Evolutionary conservation across 495 filamentous ascomycete species (phyloP), one percentile per base, ranked within the genome.

Genomic region (Hypomontagnella monticulosa): DNA sequence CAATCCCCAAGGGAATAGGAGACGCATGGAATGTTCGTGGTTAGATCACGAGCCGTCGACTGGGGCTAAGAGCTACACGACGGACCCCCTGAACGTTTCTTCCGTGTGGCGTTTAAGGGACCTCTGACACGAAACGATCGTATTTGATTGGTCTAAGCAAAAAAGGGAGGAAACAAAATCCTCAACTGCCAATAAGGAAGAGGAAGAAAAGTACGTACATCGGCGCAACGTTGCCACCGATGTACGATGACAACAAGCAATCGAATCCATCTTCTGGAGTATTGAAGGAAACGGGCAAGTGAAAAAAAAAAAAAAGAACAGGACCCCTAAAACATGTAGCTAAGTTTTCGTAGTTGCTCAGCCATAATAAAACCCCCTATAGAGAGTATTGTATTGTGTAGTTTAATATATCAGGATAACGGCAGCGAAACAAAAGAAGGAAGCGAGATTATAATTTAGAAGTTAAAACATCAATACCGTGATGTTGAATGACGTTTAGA

Each of bases 101-200:
- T 56, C 46, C 48, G 53, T 68, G 65, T 59, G 65, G 65, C 65
- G 58, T 55, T 59, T 37, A 27, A 54, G 40, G n/a, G 42, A 32
- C 14, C 30, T 34, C 61, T 65, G 54, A 66, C 42, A 43, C 53
- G 54, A 68, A 62, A 50, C 54, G 48, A 48, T 9, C 0, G 16
- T 16, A 49, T 42, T 54, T 32, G 37, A 63, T 68, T 68, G 65
- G 65, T 20, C 20, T 23, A 50, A 47, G 38, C 53, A 52, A 42
- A 48, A 49, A 66, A 41, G 20, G 56, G 38, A 52, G 40, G 49
- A 23, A 36, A 56, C 23, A 53, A 62, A 58, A 43, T 47, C 47
- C 41, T 54, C n/a, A 33, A 27, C 38, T 15, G 40, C 58, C 64
- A 57, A 67, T 61, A 32, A 56, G 41, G 30, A 60, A 44, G 30